Conservation (phyloP, 1,284 basidiomycete genomes). For the Coniferiporia sulphurascens region DNA sequence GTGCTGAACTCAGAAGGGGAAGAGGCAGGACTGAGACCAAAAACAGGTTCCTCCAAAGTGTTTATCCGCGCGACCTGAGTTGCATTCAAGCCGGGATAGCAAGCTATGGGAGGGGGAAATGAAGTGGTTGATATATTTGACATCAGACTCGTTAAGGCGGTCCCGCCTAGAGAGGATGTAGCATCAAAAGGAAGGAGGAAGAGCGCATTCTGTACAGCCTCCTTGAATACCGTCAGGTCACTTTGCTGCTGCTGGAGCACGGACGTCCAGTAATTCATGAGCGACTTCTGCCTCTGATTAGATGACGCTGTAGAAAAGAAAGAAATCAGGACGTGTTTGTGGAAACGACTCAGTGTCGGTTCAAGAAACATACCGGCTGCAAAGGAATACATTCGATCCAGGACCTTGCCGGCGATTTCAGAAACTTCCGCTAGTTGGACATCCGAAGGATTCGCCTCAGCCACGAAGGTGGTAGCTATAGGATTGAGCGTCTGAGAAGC, state of each 20-base stretch:
- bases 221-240: conserved; percentile 43
- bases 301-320: conserved; percentile 43
- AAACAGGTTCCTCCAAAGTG: conserved; percentile 44
- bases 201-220: conserved; percentile 40
- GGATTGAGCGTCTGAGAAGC: conserved; percentile 46
- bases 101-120: conserved; percentile 57
- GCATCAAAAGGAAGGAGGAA: conserved; percentile 60
- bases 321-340: background rate
- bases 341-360: background rate
- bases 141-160: conserved; percentile 35
- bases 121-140: conserved; percentile 35
- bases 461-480: conserved; percentile 40
- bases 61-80: conserved; percentile 39
- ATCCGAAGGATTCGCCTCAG: conserved; percentile 41
- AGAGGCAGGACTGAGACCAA: conserved; percentile 38
- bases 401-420: conserved; percentile 30
- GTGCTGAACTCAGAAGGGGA: conserved; percentile 36
- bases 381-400: conserved; percentile 57
- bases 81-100: conserved; percentile 46
- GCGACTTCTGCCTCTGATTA: conserved; percentile 42
- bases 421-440: conserved; percentile 44
- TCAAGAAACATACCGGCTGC: conserved; percentile 40
- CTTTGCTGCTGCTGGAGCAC: conserved; percentile 41
- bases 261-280: conserved; percentile 52
- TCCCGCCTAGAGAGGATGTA: conserved; percentile 30